Base-by-base conservation (phyloP, 495 filamentous ascomycete species). In the Xylaria intraflava region DNA sequence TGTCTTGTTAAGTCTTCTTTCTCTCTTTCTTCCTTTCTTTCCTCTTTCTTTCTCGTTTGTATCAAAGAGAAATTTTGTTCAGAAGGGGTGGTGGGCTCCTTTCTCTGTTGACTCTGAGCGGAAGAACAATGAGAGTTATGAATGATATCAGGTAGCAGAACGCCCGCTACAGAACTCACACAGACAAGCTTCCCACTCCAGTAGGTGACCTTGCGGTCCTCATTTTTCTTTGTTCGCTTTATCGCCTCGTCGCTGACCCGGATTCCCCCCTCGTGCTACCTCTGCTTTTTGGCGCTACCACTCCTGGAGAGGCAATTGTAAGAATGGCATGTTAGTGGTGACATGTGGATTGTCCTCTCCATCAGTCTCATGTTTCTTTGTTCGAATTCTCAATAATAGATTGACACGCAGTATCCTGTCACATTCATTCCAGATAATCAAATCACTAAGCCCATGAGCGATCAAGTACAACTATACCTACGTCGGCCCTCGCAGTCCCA, bases 21-120 rank as follows among this genome's bases (percentile, higher is more conserved):
- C 52, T 49, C 43, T 40, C 33, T 36, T 41, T 20, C 12, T 16
- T 36, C 44, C 46, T 31, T 22, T 49, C 52, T 49, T 49, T 40
- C 33, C 27, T 41, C 27, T n/a, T 16, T 36, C 44, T 45, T 31
- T 36, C 40, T 49, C 38, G 52, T 49, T 49, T 23, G 44, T 43
- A n/a, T 39, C 45, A 55, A 48, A 55, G 44, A 55, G 52, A 30
- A 49, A 36, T 35, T 42, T n/a, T 48, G 36, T 38, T 38, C 11
- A 38, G n/a, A n/a, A 17, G 16, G 14, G 35, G 14, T 35, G 3
- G 6, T 35, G 8, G 7, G 3, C 4, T 6, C 24, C 52, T 27
- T 20, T 24, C 36, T 27, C 26, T 16, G 11, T 17, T 53, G 20
- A 35, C 30, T 19, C 42, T 46, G 27, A 31, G 24, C 31, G 24